phyloP scores from a whole-genome alignment of 768 basidiomycete species.

The Infundibulicybe gibba region DNA sequence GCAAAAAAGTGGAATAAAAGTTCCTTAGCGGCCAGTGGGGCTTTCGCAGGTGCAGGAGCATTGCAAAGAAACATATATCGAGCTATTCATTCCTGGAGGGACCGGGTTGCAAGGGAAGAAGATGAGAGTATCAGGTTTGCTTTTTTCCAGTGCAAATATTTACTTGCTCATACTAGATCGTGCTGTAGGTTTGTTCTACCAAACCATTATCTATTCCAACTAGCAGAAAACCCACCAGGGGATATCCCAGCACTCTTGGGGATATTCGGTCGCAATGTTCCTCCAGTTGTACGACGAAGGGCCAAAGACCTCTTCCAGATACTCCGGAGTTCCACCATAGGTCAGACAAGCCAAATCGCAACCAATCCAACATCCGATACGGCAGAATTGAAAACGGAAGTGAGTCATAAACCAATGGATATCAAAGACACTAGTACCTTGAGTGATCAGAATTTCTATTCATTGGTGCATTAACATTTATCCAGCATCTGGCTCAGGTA shows the following conservation, averaged over 20 bases:
- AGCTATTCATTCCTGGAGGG: slow-evolving; percentile 82
- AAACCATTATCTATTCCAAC: slow-evolving; percentile 69
- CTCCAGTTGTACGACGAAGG: slow-evolving; percentile 58
- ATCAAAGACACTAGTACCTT: too few species aligned
- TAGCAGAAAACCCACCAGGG: slow-evolving; percentile 71
- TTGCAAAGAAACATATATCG: slow-evolving; percentile 64
- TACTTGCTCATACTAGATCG: slow-evolving; percentile 3
- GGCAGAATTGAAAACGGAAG: not conserved
- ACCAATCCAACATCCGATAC: not conserved
- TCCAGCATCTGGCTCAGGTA: too few species aligned
- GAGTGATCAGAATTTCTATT: too few species aligned
- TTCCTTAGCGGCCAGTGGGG: slow-evolving; percentile 35
- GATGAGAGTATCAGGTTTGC: slow-evolving; percentile 82
- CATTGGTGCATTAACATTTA: too few species aligned
- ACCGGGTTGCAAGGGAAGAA: slow-evolving; percentile 70
- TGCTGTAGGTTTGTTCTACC: slow-evolving; percentile 62
- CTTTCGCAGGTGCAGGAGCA: slow-evolving; percentile 28
- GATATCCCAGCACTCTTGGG: slow-evolving; percentile 61
- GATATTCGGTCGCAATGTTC: slow-evolving; percentile 50
- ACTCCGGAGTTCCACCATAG: slow-evolving; percentile 49
- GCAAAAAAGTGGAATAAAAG: slow-evolving; percentile 85
- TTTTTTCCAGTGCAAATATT: not conserved
- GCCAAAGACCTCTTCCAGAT: slow-evolving; percentile 64
- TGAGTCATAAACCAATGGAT: not conserved
- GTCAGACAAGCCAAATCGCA: slow-evolving; percentile 5